Evolutionary conservation across 495 filamentous ascomycete species (phyloP), one percentile per base, ranked within the genome.

Genomic region (Xylaria palmicola): DNA sequence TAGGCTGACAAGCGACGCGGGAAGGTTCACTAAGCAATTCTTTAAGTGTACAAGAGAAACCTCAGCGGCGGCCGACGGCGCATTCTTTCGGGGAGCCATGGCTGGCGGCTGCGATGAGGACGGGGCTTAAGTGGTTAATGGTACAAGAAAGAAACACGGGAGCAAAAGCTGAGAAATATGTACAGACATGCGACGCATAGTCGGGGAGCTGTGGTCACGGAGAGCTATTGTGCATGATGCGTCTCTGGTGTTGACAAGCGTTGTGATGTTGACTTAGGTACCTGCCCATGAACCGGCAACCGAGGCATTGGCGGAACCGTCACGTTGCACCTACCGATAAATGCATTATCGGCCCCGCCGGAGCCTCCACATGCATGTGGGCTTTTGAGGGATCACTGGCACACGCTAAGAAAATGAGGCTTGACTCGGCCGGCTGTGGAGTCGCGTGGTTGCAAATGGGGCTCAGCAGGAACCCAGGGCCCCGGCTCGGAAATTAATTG

Each of bases 11-110:
- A 97, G 79, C 3, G 90, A 90, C n/a, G 88, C 73, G 29, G 94
- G 94, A 17, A 98, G 82, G 73, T 98, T 98, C 63, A 96, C 90
- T 19, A 98, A 83, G 75, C 94, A 98, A 69, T 88, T 97, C 76
- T 95, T 95, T 9, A 97, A 82, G 55, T 91, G 89, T 22, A 89
- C 82, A 22, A 97, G 81, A 41, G 86, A 86, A 59, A 96, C 80
- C 75, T 94, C 90, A 39, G 89, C 91, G 48, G 86, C 81, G 0
- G 85, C 85, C 32, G 87, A 79, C 64, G 80, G 85, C 63, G 83
- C 81, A 76, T 87, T 90, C 74, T 81, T 88, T 59, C 75, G 68
- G 67, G 85, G 83, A 65, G 85, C 85, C 85, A 88, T 88, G 47
- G 30, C 30, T 26, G 13, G 60, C 39, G 19, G 52, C 39, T 41